Conservation (phyloP, 2,329 filamentous ascomycete genomes). For the Talaromyces sp. region DNA sequence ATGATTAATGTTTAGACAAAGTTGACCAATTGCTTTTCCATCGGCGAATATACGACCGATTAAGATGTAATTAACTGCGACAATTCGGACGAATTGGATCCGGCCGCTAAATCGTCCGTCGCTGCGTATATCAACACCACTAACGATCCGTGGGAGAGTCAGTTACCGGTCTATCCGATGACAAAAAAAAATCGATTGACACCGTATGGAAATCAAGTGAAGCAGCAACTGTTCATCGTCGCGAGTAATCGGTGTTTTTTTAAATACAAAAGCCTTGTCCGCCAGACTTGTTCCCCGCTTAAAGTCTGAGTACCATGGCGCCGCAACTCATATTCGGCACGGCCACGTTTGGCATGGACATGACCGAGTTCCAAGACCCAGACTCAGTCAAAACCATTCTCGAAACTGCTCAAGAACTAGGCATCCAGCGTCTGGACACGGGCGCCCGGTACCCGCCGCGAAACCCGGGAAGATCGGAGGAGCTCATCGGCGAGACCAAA, state of each 20-base stretch:
- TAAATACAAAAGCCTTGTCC: background rate
- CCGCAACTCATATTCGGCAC: constrained; percentile 11
- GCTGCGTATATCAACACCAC: too few relatives aligned
- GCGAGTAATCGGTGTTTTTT: background rate
- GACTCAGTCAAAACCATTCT: constrained; percentile 4
- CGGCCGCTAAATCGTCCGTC: background rate
- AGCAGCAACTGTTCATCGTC: background rate
- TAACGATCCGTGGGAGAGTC: too few relatives aligned
- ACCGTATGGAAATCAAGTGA: too few relatives aligned
- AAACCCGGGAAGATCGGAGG: constrained; percentile 26
- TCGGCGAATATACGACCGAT: too few relatives aligned
- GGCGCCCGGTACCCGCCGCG: constrained; percentile 29
- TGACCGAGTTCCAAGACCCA: background rate
- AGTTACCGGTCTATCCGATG: background rate
- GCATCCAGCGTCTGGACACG: constrained; percentile 16
- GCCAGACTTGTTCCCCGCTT: background rate
- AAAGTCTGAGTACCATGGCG: background rate
- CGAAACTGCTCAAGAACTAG: background rate
- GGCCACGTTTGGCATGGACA: background rate
- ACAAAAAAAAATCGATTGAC: background rate
- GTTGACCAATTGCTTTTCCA: too few relatives aligned
- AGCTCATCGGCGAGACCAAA: constrained; percentile 25
- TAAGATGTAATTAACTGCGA: background rate
- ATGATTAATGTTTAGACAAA: too few relatives aligned
- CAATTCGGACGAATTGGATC: background rate